Base-by-base conservation (phyloP, 164 flowering plant genomes). In the Magnolia sinica region DNA sequence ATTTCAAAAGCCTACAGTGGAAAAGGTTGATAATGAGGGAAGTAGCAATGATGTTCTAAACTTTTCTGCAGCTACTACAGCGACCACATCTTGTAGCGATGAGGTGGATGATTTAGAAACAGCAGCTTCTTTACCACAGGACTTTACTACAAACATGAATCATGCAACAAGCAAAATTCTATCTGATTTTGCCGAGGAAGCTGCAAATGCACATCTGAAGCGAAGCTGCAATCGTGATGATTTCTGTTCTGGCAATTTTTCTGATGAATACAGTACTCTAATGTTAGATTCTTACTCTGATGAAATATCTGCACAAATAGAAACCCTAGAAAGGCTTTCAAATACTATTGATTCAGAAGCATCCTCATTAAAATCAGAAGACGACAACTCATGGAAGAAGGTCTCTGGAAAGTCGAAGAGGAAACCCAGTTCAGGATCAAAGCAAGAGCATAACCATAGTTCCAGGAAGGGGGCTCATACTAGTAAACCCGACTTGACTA, bases 391-490 rank as follows among this genome's bases (percentile, higher is more conserved):
- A 31, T 80, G 83, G 71, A 66, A 58, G 10, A 84, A 79, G 61
- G 74, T 58, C 70, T 76, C 82, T 68, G 76, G 79, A 72, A 85
- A 76, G 71, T 68, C 66, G 74, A 85, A 80, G 73, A 79, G 74
- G 64, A 85, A 79, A 70, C 73, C 27, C 45, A 71, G 65, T 77
- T 29, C 63, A 23, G 83, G 77, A 58, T 73, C 79, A 50, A 84
- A 84, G 74, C 81, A 79, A 77, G 82, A 80, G 55, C 51, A 49
- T 75, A 82, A 58, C 72, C 73, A 37, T 74, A 31, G 65, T 74
- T 73, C 80, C 52, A 80, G 76, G 78, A 85, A 78, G 71, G 82
- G 81, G 20, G 67, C 72, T 80, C 73, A 69, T 76, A 59, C 75
- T 78, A 67, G 58, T 29, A 86, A 75, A 59, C 73, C 49, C 50